Evolutionary conservation across 2,329 filamentous ascomycete species (phyloP).

Genomic region (Apiospora pterosperma): DNA sequence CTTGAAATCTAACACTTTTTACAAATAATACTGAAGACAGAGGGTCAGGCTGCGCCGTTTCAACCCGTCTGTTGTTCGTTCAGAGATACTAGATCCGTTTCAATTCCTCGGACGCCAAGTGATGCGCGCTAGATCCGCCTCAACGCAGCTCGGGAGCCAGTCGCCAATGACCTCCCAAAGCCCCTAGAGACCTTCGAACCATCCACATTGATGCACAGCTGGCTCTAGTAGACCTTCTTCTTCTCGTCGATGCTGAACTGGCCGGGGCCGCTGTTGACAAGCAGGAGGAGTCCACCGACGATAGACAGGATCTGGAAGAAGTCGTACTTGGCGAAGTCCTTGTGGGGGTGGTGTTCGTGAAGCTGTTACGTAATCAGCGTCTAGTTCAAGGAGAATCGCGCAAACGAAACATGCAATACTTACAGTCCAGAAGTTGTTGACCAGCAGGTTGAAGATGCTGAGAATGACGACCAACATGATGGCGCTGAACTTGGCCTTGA

Average conservation of each 20-base stretch:
- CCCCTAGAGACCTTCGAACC: not conserved
- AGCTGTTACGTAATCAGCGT: constrained; percentile 54
- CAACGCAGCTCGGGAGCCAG: not conserved
- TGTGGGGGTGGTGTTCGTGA: constrained; percentile 96
- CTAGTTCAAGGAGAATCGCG: constrained; percentile 7
- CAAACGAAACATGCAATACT: constrained; percentile 34
- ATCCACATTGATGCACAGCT: not conserved
- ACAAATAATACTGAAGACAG: constrained; percentile 3
- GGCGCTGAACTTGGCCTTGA: constrained; percentile 99
- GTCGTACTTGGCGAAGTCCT: constrained; percentile 99
- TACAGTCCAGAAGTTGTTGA: constrained; percentile 99
- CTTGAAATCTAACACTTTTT: constrained; percentile 10
- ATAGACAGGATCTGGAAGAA: constrained; percentile 99
- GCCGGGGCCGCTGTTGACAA: constrained; percentile 98
- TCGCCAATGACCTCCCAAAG: not conserved
- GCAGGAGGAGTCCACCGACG: constrained; percentile 89
- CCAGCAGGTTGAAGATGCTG: constrained; percentile 92
- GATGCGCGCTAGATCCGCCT: constrained; percentile 6
- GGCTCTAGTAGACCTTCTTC: constrained; percentile 94
- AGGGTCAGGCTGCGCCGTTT: constrained; percentile 10
- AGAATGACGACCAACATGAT: constrained; percentile 92
- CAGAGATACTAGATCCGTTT: constrained; percentile 3
- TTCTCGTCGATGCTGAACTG: constrained; percentile 99
- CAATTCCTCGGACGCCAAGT: constrained; percentile 9
- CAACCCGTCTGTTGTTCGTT: constrained; percentile 5